Evolutionary conservation across 2,329 filamentous ascomycete species (phyloP), one percentile per base, ranked within the genome.

Genomic region (Alternaria metachromatica): DNA sequence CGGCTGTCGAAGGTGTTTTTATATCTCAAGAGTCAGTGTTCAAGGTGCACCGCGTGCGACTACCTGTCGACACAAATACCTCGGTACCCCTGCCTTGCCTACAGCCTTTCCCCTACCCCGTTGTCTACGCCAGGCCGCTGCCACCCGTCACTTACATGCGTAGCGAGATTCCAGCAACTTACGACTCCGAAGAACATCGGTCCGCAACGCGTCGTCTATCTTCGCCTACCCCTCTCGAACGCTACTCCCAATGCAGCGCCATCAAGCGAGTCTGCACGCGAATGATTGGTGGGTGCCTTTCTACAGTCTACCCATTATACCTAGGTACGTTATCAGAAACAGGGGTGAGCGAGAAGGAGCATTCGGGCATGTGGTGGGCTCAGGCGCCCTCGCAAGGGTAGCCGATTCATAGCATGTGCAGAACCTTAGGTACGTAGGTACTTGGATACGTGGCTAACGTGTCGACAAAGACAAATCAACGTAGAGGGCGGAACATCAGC

Each of bases 271-370:
- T n/a, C 9, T n/a, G 20, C 18, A 23, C 30, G 49, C 23, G 20
- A 37, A 2, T 25, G 30, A 53, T 53, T 53, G 28, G 49, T 15
- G 8, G 30, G 26, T 11, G 18, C 23, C 18, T 33, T 41, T 53
- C 49, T 33, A 53, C 49, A n/a, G 13, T 23, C 23, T 23, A 37
- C 49, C 49, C 30, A 12, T 21, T 37, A 33, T 23, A 33, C 30
- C 30, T 7, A 15, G 26, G 26, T 28, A 33, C 60, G 60, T 21
- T 66, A 59, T 58, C 46, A 55, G 64, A 62, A 59, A 59, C 64
- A 64, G 49, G 64, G 64, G 64, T 64, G 55, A 62, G 64, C 64
- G 61, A 66, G 58, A 57, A 49, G 33, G 57, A 60, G 49, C 60
- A 55, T 58, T 55, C 57, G 45, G 10, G 53, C 44, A 46, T 18